A percentile compares a stretch with the other conserved stretches of the same genome.
Conservation (phyloP, 805 yeast genomes). For the Hanseniaspora jakobsenii region DNA sequence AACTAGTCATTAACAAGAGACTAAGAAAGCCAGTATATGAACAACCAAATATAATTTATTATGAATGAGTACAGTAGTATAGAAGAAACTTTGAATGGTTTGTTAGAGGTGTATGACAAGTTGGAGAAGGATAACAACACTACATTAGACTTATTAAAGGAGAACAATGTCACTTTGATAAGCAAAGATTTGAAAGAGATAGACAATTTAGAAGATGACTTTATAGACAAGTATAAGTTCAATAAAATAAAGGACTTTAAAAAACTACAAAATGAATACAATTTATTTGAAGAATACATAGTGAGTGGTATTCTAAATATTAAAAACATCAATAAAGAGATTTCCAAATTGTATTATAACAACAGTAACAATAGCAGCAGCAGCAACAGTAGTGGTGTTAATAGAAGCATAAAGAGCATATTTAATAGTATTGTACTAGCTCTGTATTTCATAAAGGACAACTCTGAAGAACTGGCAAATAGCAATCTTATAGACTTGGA, state of each 20-base stretch:
- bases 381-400: background rate
- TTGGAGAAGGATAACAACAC: background rate
- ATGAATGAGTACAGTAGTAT: slow-evolving; percentile 6
- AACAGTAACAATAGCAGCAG: background rate
- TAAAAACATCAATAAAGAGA: background rate
- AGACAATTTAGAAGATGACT: background rate
- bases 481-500: slow-evolving; percentile 7
- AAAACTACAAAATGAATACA: background rate
- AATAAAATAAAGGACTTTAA: background rate
- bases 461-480: background rate
- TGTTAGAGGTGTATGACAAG: background rate
- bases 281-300: slow-evolving; percentile 3
- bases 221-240: background rate
- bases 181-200: background rate
- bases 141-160: background rate
- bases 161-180: background rate
- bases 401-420: background rate
- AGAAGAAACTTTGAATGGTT: slow-evolving; percentile 1
- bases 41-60: too few relatives aligned
- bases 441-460: background rate
- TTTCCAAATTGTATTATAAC: background rate
- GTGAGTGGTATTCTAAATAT: slow-evolving; percentile 2
- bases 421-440: slow-evolving; percentile 1
- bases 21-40: too few relatives aligned
- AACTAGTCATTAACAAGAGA: too few relatives aligned